These are phyloP conservation scores for Teunomyces atbi DNA, from an alignment of 805 yeast species.

Conservation along the genomic window DNA sequence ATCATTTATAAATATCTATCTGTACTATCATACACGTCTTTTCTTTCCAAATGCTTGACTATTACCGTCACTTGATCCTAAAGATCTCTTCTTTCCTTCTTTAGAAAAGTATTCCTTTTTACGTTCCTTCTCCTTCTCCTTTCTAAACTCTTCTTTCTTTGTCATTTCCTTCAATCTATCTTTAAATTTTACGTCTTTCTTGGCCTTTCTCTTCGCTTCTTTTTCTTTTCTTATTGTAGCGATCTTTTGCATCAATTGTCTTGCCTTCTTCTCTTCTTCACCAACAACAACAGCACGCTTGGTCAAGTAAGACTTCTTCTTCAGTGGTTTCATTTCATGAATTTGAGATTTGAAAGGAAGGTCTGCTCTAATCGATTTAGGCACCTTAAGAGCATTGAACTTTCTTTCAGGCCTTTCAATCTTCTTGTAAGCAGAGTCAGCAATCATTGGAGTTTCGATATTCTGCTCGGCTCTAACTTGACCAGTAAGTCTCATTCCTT, in stretches of 20 bases:
- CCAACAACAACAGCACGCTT: slow-evolving; percentile 93
- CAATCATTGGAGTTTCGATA: slow-evolving; percentile 57
- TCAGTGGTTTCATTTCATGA: slow-evolving; percentile 83
- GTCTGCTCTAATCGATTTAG: slow-evolving; percentile 68
- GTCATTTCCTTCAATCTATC: slow-evolving; percentile 74
- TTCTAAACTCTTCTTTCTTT: slow-evolving; percentile 66
- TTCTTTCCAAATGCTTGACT: slow-evolving; percentile 34
- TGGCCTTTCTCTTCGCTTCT: slow-evolving; percentile 69
- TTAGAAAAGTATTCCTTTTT: slow-evolving; percentile 83
- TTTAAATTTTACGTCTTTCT: slow-evolving; percentile 72
- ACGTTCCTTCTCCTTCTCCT: slow-evolving; percentile 75
- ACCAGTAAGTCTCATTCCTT: slow-evolving; percentile 95
- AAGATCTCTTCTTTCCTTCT: slow-evolving; percentile 63
- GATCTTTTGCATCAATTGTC: slow-evolving; percentile 84
- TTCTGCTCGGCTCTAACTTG: slow-evolving; percentile 78
- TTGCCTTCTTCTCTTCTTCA: slow-evolving; percentile 91
- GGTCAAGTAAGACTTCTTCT: slow-evolving; percentile 71
- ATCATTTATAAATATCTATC: slow-evolving; percentile 20
- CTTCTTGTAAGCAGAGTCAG: slow-evolving; percentile 57
- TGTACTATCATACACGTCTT: slow-evolving; percentile 22
- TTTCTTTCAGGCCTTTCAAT: slow-evolving; percentile 81
- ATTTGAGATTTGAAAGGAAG: slow-evolving; percentile 93
- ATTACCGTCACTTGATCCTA: slow-evolving; percentile 31
- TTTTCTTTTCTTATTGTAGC: slow-evolving; percentile 83
- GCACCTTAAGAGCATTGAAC: slow-evolving; percentile 86